phyloP scores from a whole-genome alignment of 352 stramenopile species.

The Phytopythium cucurbitacearum region DNA sequence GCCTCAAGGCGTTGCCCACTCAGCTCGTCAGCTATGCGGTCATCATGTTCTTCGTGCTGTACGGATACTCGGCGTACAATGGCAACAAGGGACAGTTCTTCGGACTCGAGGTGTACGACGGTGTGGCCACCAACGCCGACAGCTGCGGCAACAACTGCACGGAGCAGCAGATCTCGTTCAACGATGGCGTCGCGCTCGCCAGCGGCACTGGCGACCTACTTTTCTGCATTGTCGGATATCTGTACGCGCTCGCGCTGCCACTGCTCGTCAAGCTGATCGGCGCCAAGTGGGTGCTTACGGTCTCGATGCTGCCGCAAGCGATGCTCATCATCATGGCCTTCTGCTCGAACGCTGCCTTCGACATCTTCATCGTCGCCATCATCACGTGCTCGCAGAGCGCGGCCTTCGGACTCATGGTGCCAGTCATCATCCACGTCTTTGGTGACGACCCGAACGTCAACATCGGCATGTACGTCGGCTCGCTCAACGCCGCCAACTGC shows the following conservation, averaged over 20 bases:
- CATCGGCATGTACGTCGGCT: conserved; percentile 20
- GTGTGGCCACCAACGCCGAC: conserved; percentile 23
- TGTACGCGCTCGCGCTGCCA: conserved; percentile 37
- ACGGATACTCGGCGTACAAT: conserved; percentile 63
- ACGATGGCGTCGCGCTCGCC: conserved; percentile 44
- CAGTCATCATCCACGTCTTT: conserved; percentile 33
- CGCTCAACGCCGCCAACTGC: conserved; percentile 40
- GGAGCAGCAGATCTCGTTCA: conserved; percentile 27
- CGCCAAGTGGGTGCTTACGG: conserved; percentile 25
- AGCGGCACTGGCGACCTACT: conserved; percentile 30
- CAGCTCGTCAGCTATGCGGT: conserved; percentile 32
- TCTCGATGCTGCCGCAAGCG: conserved; percentile 21
- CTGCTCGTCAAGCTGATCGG: conserved; percentile 37
- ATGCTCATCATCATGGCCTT: conserved; percentile 33
- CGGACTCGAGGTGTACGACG: conserved; percentile 34
- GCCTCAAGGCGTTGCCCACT: conserved; percentile 29
- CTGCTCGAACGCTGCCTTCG: conserved; percentile 16
- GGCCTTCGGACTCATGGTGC: conserved; percentile 31
- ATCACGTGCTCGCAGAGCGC: conserved; percentile 19
- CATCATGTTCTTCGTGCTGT: conserved; percentile 46
- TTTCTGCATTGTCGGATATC: conserved; percentile 39
- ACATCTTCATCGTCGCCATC: conserved; percentile 27
- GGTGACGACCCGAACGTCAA: conserved; percentile 8
- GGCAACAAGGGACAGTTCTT: conserved; percentile 67
- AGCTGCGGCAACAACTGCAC: conserved; percentile 23